These are phyloP conservation scores for Stemphylium lycopersici DNA, from an alignment of 2,329 filamentous ascomycete species.

Conservation along the genomic window DNA sequence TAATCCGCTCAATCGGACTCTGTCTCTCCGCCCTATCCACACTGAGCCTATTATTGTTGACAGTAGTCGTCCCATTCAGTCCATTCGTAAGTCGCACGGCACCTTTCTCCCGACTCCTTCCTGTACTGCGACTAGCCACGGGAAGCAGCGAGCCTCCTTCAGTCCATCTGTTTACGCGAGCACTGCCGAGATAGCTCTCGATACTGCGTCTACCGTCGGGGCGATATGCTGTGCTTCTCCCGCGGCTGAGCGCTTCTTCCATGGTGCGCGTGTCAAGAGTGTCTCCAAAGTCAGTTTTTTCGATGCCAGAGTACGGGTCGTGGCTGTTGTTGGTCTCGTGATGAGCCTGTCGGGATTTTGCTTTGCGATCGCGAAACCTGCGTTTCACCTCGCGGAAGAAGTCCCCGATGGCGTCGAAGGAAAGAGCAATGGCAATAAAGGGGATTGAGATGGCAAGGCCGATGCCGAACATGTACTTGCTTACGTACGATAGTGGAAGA, in stretches of 20 bases:
- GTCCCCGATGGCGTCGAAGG: conserved; percentile 50
- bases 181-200: conserved; percentile 37
- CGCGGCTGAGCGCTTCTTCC: conserved; percentile 37
- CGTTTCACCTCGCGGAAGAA: conserved; percentile 37
- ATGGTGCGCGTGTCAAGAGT: conserved; percentile 31
- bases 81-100: conserved; percentile 13
- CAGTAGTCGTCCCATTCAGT: conserved; percentile 14
- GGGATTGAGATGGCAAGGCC: conserved; percentile 61
- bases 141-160: conserved; percentile 28
- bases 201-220: conserved; percentile 31
- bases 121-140: conserved; percentile 43
- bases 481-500: conserved; percentile 58
- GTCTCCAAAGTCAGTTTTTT: conserved; percentile 25
- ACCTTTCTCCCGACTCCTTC: conserved; percentile 21
- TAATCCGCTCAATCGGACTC: conserved; percentile 34
- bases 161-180: conserved; percentile 12
- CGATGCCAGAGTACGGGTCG: conserved; percentile 4
- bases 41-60: conserved; percentile 24
- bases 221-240: conserved; percentile 29
- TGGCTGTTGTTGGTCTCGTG: background rate
- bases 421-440: conserved; percentile 55
- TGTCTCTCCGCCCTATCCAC: conserved; percentile 25
- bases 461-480: conserved; percentile 63
- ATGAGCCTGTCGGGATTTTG: background rate
- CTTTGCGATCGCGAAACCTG: conserved; percentile 20